Percentiles rank a stretch among this genome's conserved stretches.
Conservation (phyloP, 306 rosid species). For the Luffa acutangula region DNA sequence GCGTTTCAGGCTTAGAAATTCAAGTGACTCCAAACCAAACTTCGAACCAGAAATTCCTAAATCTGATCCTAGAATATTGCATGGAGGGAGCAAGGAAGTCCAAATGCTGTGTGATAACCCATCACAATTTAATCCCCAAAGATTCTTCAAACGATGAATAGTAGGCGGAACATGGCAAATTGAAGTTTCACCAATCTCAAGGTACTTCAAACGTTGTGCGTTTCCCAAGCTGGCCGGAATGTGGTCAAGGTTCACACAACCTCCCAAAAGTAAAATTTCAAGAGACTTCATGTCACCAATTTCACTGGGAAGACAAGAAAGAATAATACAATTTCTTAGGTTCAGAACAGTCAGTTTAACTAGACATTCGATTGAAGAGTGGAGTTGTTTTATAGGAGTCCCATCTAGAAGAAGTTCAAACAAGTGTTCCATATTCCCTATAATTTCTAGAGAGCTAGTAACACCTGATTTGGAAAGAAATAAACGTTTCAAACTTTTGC, state of each 20-base stretch:
- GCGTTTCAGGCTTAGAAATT: background rate
- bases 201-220: background rate
- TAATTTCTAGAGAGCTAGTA: background rate
- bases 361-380: background rate
- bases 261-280: background rate
- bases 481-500: background rate
- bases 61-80: background rate
- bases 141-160: background rate
- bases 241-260: background rate
- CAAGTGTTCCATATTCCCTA: background rate
- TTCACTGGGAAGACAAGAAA: background rate
- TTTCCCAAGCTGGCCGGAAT: background rate
- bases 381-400: background rate
- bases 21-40: constrained; percentile 3
- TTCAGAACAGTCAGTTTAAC: background rate
- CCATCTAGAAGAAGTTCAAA: background rate
- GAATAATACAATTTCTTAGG: background rate
- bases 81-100: background rate
- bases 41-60: background rate
- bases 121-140: background rate
- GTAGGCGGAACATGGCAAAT: background rate
- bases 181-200: background rate
- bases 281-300: background rate
- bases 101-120: background rate
- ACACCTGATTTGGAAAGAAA: background rate